phyloP scores from a whole-genome alignment of 139 green algal genomes.

The Chlamydomonas asymmetrica region DNA sequence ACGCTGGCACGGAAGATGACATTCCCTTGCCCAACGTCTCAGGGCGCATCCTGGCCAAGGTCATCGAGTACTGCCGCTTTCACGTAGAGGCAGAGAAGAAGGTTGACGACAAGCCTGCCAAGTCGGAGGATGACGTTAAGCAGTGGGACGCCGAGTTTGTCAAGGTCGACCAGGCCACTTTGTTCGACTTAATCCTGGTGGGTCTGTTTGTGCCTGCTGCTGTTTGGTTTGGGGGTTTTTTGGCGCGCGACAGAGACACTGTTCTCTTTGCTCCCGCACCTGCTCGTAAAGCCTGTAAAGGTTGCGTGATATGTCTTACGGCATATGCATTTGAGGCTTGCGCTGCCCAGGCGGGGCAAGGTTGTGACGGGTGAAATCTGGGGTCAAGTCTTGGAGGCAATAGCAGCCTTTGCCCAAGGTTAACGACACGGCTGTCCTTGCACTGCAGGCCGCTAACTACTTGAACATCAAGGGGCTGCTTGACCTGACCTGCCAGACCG shows the following conservation, averaged over 20 bases:
- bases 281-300: too few species aligned
- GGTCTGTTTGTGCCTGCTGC: background rate
- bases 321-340: too few species aligned
- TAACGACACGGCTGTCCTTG: too few species aligned
- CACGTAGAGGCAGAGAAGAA: conserved; percentile 88
- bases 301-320: too few species aligned
- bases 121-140: conserved; percentile 88
- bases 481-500: conserved; percentile 96
- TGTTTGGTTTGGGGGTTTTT: conserved; percentile 4
- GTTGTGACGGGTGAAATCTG: too few species aligned
- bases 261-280: too few species aligned
- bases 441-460: conserved; percentile 97
- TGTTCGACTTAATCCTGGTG: conserved; percentile 99
- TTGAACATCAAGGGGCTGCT: conserved; percentile 99
- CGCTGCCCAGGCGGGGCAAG: too few species aligned
- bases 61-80: conserved; percentile 97
- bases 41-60: conserved; percentile 70
- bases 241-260: background rate
- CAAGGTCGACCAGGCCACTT: conserved; percentile 94
- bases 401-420: too few species aligned
- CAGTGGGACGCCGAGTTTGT: conserved; percentile 94
- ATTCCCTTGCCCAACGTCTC: conserved; percentile 89
- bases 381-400: too few species aligned
- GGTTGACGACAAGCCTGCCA: conserved; percentile 67
- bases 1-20: conserved; percentile 46